Base-by-base conservation (phyloP, 148 eudicot species). In the Spergularia marina region DNA sequence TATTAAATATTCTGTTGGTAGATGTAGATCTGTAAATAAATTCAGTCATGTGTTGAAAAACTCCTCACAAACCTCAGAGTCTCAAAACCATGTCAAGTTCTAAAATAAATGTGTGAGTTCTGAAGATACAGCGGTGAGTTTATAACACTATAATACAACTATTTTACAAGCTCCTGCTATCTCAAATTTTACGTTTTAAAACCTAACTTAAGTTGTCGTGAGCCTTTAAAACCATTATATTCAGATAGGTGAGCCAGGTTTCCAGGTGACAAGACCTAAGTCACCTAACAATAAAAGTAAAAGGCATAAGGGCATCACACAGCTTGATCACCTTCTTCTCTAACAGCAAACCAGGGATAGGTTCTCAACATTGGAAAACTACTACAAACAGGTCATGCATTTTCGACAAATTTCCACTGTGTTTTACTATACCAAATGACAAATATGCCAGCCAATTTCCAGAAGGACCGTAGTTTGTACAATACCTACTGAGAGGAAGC, bases 301-400 rank as follows among this genome's bases (percentile, higher is more conserved):
- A 21, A 23, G 25, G 10, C 3, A 25, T 21, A 60, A 12, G 65
- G 65, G 7, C 21, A 62, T 62, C 39, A 62, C 30, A 34, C 41
- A 62, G 41, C 41, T 9, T 6, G 49, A 44, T 44, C 36, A 30
- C 65, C 39, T 60, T 23, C 34, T 62, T 39, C 25, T 9, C 10
- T 44, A 9, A 9, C 49, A 9, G 49, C 10, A 13, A 59, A 7
- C 10, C 64, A 59, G 11, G 34, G 15, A 16, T 23, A 62, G 16
- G 30, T 30, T 62, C 66, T 62, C 39, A 62, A 25, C 62, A 62
- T 25, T 39, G 12, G 66, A 25, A 62, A 62, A 62, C 66, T 25
- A 12, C 34, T 25, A 62, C 25, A 62, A 5, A 62, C 66, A 62
- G 66, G 39, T 62, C 66, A 25, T 21, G 40, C 66, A 30, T 40